phyloP scores from a whole-genome alignment of 306 rosid species.

The Malus fusca region DNA sequence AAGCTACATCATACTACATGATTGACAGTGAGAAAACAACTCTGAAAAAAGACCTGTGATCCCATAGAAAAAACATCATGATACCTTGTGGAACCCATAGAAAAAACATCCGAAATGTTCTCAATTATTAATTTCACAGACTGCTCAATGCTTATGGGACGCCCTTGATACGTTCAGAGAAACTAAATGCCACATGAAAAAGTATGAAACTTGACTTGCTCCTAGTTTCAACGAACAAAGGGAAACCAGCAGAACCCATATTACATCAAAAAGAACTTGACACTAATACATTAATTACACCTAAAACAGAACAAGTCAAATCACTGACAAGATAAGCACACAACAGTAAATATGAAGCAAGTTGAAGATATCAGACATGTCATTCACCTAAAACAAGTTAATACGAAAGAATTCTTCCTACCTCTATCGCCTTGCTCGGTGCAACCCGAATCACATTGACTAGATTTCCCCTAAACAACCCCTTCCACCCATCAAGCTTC shows the following conservation, averaged over 20 bases:
- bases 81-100: background rate
- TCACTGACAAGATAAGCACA: background rate
- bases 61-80: too few species aligned
- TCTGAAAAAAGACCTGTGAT: too few species aligned
- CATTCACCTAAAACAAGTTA: background rate
- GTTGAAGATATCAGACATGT: background rate
- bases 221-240: background rate
- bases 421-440: slow-evolving; percentile 98
- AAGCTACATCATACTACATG: background rate
- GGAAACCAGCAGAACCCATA: slow-evolving; percentile 1
- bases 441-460: slow-evolving; percentile 97
- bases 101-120: background rate
- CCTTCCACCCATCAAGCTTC: slow-evolving; percentile 90
- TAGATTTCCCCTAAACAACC: slow-evolving; percentile 85
- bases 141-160: background rate
- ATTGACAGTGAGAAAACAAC: background rate
- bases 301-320: background rate
- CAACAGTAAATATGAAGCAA: too few species aligned
- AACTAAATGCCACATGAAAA: background rate
- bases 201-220: background rate
- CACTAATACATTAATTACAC: background rate
- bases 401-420: slow-evolving; percentile 2
- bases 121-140: background rate
- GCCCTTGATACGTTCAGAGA: background rate
- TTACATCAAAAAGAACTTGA: slow-evolving; percentile 2